Conservation (phyloP, 495 filamentous ascomycete genomes). For the Oidiodendron maius region DNA sequence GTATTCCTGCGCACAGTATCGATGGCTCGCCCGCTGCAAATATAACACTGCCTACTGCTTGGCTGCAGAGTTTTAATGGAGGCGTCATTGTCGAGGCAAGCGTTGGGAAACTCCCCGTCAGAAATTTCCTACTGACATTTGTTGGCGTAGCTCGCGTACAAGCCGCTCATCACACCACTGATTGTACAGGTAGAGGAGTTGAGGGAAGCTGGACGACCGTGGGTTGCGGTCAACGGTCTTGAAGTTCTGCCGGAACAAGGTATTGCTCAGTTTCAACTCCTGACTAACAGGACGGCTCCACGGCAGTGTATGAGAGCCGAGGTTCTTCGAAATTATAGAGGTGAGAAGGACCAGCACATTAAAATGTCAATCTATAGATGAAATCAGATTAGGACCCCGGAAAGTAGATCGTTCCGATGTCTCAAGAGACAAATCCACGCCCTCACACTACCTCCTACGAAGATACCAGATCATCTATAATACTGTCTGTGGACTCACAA, state of each 20-base stretch:
- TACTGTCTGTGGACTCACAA: no score
- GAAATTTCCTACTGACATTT: neutral
- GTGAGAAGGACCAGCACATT: neutral
- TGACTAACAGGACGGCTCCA: conserved; percentile 73
- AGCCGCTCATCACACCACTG: conserved; percentile 62
- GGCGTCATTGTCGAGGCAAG: conserved; percentile 64
- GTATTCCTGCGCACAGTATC: conserved; percentile 57
- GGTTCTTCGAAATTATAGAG: conserved; percentile 43
- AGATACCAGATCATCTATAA: no score
- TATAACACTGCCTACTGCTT: conserved; percentile 64
- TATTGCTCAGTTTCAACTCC: conserved; percentile 71
- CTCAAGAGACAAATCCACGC: no score
- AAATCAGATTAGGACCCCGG: no score
- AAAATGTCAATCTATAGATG: no score
- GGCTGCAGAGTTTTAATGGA: conserved; percentile 67
- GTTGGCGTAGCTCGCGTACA: conserved; percentile 52
- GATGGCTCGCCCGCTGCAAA: conserved; percentile 59
- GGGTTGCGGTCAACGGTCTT: conserved; percentile 68
- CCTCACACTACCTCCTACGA: no score
- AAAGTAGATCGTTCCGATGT: no score
- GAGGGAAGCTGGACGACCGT: conserved; percentile 48
- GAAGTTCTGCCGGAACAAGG: conserved; percentile 74
- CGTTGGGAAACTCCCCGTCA: neutral
- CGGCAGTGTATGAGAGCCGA: conserved; percentile 62
- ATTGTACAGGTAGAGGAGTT: conserved; percentile 52